phyloP scores from a whole-genome alignment of 306 rosid genomes.

The Trifolium dubium region DNA sequence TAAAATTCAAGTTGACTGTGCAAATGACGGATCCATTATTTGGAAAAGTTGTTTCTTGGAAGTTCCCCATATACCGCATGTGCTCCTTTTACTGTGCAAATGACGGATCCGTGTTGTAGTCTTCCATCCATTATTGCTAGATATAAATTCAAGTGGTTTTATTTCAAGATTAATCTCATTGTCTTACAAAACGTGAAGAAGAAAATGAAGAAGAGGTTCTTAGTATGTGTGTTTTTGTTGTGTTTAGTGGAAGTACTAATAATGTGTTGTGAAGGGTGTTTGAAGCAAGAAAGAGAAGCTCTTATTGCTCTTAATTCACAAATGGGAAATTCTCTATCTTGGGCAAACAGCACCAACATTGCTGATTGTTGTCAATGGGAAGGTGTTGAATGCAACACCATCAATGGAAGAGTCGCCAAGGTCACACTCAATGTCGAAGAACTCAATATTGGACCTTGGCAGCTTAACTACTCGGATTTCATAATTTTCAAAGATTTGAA shows the following conservation, averaged over 20 bases:
- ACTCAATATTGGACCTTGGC: background rate
- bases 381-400: conserved; percentile 19
- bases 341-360: background rate
- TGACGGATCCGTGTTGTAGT: too few species aligned
- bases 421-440: background rate
- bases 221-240: background rate
- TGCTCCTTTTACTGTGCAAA: too few species aligned
- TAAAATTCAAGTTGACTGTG: too few species aligned
- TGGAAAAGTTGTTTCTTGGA: too few species aligned
- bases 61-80: too few species aligned
- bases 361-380: background rate
- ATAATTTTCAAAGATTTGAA: conserved; percentile 21
- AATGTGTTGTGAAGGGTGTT: conserved; percentile 29
- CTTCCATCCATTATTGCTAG: too few species aligned
- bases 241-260: background rate
- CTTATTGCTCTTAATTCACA: conserved; percentile 2
- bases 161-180: background rate
- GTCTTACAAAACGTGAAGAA: background rate
- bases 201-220: background rate
- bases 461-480: conserved; percentile 27
- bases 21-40: too few species aligned
- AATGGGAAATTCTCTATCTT: background rate
- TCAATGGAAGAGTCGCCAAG: background rate
- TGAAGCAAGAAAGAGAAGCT: conserved; percentile 30
- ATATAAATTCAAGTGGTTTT: too few species aligned